Evolutionary conservation across 1,284 basidiomycete genomes (phyloP).

Genomic region (Austropuccinia psidii): DNA sequence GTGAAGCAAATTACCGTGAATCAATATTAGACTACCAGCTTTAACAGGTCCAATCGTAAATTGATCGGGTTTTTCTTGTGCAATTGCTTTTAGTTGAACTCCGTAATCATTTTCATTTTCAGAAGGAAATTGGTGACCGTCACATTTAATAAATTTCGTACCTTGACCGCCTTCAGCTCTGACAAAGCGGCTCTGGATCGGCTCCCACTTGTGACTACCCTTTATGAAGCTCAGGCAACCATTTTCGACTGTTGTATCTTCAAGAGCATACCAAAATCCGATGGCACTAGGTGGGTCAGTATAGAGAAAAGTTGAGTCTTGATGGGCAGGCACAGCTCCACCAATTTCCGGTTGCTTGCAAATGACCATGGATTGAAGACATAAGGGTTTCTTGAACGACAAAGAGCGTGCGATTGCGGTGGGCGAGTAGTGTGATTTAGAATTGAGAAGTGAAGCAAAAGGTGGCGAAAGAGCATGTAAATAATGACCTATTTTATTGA

Average conservation of each 20-base stretch:
- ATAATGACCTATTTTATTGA: slow-evolving; percentile 55
- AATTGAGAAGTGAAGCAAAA: slow-evolving; percentile 73
- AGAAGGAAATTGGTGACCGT: neutral
- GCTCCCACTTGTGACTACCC: slow-evolving; percentile 39
- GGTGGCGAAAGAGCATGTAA: slow-evolving; percentile 74
- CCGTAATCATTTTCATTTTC: neutral
- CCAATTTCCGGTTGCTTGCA: slow-evolving; percentile 82
- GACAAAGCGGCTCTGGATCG: neutral
- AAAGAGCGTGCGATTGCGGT: slow-evolving; percentile 52
- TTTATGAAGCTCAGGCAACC: slow-evolving; percentile 43
- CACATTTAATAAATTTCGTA: too few species aligned
- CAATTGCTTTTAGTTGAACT: neutral
- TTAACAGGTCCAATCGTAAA: neutral
- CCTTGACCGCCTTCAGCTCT: neutral
- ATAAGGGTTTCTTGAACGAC: slow-evolving; percentile 48
- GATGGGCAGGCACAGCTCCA: slow-evolving; percentile 60
- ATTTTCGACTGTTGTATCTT: slow-evolving; percentile 51
- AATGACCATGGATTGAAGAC: slow-evolving; percentile 91
- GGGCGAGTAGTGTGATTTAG: slow-evolving; percentile 59
- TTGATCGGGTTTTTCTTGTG: neutral
- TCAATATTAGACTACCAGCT: neutral
- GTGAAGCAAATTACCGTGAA: slow-evolving; percentile 67
- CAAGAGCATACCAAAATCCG: slow-evolving; percentile 92
- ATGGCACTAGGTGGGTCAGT: slow-evolving; percentile 82
- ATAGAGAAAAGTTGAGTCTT: slow-evolving; percentile 60